Evolutionary conservation across 139 green algal species (phyloP), one percentile per base, ranked within the genome.

Genomic region (Microglena sp.): DNA sequence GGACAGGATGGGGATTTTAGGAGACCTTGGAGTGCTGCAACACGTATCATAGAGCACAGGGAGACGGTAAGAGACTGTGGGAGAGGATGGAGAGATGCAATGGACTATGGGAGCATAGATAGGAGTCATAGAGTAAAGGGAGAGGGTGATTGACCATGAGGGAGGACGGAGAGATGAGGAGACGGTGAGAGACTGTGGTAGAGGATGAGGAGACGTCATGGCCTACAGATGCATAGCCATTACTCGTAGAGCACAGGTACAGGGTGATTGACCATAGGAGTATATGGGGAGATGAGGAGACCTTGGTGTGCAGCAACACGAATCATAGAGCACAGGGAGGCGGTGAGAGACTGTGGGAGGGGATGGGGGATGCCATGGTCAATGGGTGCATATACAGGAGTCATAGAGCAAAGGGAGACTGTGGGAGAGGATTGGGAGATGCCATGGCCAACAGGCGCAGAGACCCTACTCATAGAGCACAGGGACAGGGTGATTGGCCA

Each of bases 21-120:
- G 66, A 57, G 87, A 29, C 87, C 86, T 1, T 93, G 89, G 88
- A 92, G 86, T 71, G 70, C 82, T 27, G 82, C 73, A 29, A 93
- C 88, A 6, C 76, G 87, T 50, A 73, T 95, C 7, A 58, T 92
- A 53, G 89, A 96, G 58, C 86, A 94, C 45, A 75, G 78, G 8
- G 87, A 94, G 70, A 56, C 58, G 26, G 81, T 87, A 66, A 56
- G 54, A 0, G 2, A 30, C 27, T n/a, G n/a, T n/a, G n/a, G n/a
- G n/a, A n/a, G n/a, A n/a, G n/a, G n/a, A n/a, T n/a, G n/a, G n/a
- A n/a, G n/a, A n/a, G n/a, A n/a, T n/a, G n/a, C n/a, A 8, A 22
- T 5, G 45, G 27, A 3, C 24, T 45, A 60, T 22, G 31, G 31
- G 15, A 22, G 53, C n/a, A 26, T 24, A 26, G 53, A 7, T 22